Evolutionary conservation across 2,329 filamentous ascomycete genomes (phyloP).

Genomic region (Penicillium glabrum): DNA sequence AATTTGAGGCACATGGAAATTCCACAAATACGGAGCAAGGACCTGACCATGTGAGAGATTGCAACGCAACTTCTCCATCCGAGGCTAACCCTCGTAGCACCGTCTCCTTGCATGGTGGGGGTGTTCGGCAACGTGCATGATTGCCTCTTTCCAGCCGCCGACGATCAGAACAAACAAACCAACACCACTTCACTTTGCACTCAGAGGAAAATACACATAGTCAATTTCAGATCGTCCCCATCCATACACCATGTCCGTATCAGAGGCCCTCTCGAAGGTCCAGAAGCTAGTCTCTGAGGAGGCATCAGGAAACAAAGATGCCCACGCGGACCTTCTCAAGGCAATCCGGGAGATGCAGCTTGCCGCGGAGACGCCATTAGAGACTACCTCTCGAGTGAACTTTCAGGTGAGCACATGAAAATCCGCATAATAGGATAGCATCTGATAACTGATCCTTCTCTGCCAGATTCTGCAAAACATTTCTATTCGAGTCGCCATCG

Average conservation of each 20-base stretch:
- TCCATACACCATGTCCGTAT: constrained; percentile 4
- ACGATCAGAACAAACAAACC: not conserved
- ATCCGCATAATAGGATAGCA: not conserved
- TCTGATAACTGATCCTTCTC: not conserved
- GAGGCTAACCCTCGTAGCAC: not conserved
- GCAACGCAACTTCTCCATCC: not conserved
- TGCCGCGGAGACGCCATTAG: constrained; percentile 13
- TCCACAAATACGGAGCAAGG: not conserved
- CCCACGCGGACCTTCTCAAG: constrained; percentile 8
- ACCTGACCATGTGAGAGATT: not conserved
- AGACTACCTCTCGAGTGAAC: constrained; percentile 17
- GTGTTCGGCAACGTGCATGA: not conserved
- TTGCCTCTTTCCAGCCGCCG: not conserved
- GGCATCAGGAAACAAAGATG: constrained; percentile 9
- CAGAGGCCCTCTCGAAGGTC: constrained; percentile 3
- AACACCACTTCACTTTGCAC: not conserved
- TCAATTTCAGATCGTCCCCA: not conserved
- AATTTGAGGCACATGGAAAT: no score
- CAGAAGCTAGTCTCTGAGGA: constrained; percentile 5
- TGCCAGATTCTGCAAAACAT: constrained; percentile 21
- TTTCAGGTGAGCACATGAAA: constrained; percentile 9
- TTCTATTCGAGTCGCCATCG: constrained; percentile 11
- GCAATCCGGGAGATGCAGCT: constrained; percentile 18
- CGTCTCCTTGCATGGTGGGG: not conserved
- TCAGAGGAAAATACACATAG: not conserved